These are phyloP conservation scores for Copromyces sp. DNA, from an alignment of 495 filamentous ascomycete species.

Conservation along the genomic window DNA sequence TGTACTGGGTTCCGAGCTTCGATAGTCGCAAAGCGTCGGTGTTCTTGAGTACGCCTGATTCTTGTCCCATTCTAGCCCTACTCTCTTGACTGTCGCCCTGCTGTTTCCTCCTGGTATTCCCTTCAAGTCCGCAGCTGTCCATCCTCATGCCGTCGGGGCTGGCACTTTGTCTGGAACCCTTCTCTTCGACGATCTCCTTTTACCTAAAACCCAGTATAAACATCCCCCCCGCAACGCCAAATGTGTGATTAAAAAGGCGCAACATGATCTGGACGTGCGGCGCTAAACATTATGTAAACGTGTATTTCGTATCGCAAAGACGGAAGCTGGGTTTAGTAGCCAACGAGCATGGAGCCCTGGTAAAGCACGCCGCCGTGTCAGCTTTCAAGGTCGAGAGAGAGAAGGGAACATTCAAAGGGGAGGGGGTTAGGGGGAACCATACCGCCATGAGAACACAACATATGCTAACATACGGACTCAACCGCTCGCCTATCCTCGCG, in stretches of 20 bases:
- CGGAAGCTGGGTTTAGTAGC: slow-evolving; percentile 2
- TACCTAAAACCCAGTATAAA: neutral
- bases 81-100: neutral
- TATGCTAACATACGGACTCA: slow-evolving; percentile 93
- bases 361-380: neutral
- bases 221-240: neutral
- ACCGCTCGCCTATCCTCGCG: slow-evolving; percentile 81
- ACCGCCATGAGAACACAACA: slow-evolving; percentile 95
- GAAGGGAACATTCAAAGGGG: neutral
- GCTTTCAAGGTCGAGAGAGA: neutral
- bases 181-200: neutral
- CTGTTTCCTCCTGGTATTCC: neutral
- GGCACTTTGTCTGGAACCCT: neutral
- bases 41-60: neutral
- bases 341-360: slow-evolving; percentile 9
- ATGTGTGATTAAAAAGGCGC: neutral
- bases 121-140: neutral
- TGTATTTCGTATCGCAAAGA: neutral
- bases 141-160: neutral
- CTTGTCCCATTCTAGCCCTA: neutral
- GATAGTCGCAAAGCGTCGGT: neutral
- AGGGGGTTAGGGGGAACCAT: slow-evolving; percentile 4
- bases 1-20: neutral
- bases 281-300: neutral
- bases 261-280: neutral